Conservation (phyloP, 116 monocot species). For the Dioscorea cayenensis region DNA sequence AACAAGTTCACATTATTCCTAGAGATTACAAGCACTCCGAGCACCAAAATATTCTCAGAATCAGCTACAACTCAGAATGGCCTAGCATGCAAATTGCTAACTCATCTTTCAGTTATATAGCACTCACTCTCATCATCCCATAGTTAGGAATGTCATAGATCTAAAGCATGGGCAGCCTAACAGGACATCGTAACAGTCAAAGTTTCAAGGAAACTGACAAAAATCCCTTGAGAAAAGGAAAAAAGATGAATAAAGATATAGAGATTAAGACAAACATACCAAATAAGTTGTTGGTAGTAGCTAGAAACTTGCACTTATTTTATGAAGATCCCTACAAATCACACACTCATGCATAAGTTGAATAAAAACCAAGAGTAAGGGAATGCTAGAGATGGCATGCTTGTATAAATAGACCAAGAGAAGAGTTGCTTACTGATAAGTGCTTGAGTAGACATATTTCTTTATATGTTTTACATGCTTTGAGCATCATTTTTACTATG, state of each 20-base stretch:
- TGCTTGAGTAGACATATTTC: too few relatives aligned
- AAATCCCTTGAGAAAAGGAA: too few relatives aligned
- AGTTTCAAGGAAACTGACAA: too few relatives aligned
- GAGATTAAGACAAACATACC: too few relatives aligned
- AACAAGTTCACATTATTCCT: too few relatives aligned
- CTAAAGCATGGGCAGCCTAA: not conserved
- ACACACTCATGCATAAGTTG: not conserved
- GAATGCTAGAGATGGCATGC: not conserved
- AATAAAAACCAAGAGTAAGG: not conserved
- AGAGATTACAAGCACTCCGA: too few relatives aligned
- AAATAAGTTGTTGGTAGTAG: too few relatives aligned
- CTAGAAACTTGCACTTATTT: too few relatives aligned
- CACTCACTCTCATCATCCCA: too few relatives aligned
- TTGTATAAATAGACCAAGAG: not conserved
- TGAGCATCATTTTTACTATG: too few relatives aligned
- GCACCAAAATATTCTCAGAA: not conserved
- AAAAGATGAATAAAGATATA: too few relatives aligned
- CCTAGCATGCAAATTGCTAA: not conserved
- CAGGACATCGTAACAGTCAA: not conserved
- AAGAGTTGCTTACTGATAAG: not conserved
- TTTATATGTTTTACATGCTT: too few relatives aligned
- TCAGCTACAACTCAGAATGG: not conserved
- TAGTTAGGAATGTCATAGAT: not conserved
- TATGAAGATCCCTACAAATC: not conserved
- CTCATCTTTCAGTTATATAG: not conserved